Conservation (phyloP, 257 asterid genomes). For the Thymus mandschuricus region DNA sequence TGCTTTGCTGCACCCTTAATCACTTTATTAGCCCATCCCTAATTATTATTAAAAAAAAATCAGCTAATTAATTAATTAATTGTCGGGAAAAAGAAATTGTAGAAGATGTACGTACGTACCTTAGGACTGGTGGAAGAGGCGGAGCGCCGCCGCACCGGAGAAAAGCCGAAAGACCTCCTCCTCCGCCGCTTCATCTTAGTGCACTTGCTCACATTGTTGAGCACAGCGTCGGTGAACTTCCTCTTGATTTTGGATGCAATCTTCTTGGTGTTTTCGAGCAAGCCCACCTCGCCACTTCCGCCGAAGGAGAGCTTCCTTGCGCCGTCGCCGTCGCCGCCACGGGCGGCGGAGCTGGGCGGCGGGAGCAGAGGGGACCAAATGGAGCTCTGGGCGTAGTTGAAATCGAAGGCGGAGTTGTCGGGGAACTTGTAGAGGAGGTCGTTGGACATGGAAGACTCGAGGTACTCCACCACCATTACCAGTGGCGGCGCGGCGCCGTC, state of each 20-base stretch:
- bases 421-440: slow-evolving; percentile 81
- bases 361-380: slow-evolving; percentile 88
- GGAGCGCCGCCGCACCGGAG: slow-evolving; percentile 42
- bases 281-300: slow-evolving; percentile 32
- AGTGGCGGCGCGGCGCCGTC: slow-evolving; percentile 30
- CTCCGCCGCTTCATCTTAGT: slow-evolving; percentile 48
- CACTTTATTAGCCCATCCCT: slow-evolving; percentile 72
- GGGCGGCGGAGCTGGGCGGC: slow-evolving; percentile 12
- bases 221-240: slow-evolving; percentile 47
- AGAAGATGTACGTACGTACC: slow-evolving; percentile 34
- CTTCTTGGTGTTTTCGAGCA: slow-evolving; percentile 48
- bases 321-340: slow-evolving; percentile 31
- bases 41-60: neutral
- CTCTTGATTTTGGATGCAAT: slow-evolving; percentile 56
- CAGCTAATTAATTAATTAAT: neutral
- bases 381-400: slow-evolving; percentile 89
- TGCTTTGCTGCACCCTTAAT: slow-evolving; percentile 71
- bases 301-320: slow-evolving; percentile 46
- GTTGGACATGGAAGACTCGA: slow-evolving; percentile 72
- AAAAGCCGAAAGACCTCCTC: slow-evolving; percentile 44
- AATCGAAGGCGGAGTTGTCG: slow-evolving; percentile 82
- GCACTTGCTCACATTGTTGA: slow-evolving; percentile 42
- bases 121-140: slow-evolving; percentile 50
- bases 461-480: slow-evolving; percentile 72
- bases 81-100: no score